Percentiles rank a stretch among this genome's conserved stretches.
These are phyloP conservation scores for Tagetes erecta DNA, from an alignment of 129 eudicot genomes.

Conservation along the genomic window DNA sequence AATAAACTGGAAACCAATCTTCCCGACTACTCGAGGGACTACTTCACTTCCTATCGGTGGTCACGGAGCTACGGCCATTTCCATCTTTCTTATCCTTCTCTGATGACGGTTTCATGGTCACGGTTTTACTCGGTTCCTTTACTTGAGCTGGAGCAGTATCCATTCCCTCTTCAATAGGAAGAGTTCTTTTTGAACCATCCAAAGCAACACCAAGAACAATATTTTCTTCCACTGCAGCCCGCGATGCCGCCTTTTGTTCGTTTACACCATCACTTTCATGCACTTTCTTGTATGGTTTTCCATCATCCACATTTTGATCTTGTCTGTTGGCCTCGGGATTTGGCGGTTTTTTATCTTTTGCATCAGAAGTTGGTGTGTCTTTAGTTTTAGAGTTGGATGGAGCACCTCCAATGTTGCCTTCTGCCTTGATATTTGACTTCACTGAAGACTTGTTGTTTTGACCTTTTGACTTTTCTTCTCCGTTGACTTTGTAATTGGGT, in stretches of 20 bases:
- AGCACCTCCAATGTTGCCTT: conserved; percentile 33
- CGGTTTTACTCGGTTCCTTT: conserved; percentile 51
- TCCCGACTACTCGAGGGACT: conserved; percentile 5
- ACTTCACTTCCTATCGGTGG: conserved; percentile 40
- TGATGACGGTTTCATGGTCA: conserved; percentile 31
- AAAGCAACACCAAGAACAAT: conserved; percentile 91
- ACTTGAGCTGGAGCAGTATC: conserved; percentile 40
- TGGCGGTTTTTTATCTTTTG: conserved; percentile 32
- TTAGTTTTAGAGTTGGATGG: conserved; percentile 46
- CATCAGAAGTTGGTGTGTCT: conserved; percentile 37
- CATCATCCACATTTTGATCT: conserved; percentile 35
- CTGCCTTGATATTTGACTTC: conserved; percentile 41
- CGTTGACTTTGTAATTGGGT: conserved; percentile 73
- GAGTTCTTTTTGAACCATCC: conserved; percentile 91
- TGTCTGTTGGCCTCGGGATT: conserved; percentile 11
- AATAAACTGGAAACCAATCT: neutral
- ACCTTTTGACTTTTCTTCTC: conserved; percentile 72
- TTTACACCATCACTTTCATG: conserved; percentile 36
- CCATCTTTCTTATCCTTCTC: conserved; percentile 64
- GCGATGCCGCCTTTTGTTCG: conserved; percentile 37
- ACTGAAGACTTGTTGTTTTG: conserved; percentile 45
- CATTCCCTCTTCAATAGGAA: conserved; percentile 79
- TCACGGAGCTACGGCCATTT: conserved; percentile 17
- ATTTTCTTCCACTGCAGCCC: conserved; percentile 63
- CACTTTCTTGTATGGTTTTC: conserved; percentile 34